phyloP scores from a whole-genome alignment of 495 filamentous ascomycete genomes.

The Daldinia vernicosa region DNA sequence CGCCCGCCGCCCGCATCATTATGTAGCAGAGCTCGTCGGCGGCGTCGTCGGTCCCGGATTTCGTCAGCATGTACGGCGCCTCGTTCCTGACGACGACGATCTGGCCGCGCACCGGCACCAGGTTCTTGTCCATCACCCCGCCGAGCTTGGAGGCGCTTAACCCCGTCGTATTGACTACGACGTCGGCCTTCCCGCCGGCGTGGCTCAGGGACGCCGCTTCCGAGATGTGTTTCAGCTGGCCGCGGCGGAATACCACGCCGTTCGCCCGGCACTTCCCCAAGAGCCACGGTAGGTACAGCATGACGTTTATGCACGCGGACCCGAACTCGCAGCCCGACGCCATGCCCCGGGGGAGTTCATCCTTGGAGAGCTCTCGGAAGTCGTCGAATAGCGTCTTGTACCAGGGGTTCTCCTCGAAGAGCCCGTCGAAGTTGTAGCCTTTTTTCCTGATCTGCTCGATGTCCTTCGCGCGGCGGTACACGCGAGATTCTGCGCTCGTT shows the following conservation, averaged over 20 bases:
- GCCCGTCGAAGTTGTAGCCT: conserved; percentile 53
- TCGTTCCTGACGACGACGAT: conserved; percentile 89
- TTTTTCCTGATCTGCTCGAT: conserved; percentile 41
- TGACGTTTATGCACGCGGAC: conserved; percentile 90
- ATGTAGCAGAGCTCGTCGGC: conserved; percentile 84
- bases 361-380: conserved; percentile 64
- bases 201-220: conserved; percentile 75
- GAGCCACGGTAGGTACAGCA: conserved; percentile 87
- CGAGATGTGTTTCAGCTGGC: conserved; percentile 69
- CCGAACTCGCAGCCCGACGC: conserved; percentile 77
- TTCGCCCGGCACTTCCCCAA: conserved; percentile 75
- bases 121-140: conserved; percentile 78
- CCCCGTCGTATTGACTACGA: conserved; percentile 90
- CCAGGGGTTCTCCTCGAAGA: conserved; percentile 80
- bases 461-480: conserved; percentile 55
- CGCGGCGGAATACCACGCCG: conserved; percentile 72
- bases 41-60: conserved; percentile 83
- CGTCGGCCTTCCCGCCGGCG: conserved; percentile 66
- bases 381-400: conserved; percentile 79
- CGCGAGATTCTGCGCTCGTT: conserved; percentile 48
- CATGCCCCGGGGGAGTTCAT: conserved; percentile 66
- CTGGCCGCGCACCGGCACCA: conserved; percentile 85
- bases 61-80: conserved; percentile 70
- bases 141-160: conserved; percentile 76
- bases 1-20: conserved; percentile 87